Conservation (phyloP, 2,329 filamentous ascomycete genomes). For the Verticillium dahliae region DNA sequence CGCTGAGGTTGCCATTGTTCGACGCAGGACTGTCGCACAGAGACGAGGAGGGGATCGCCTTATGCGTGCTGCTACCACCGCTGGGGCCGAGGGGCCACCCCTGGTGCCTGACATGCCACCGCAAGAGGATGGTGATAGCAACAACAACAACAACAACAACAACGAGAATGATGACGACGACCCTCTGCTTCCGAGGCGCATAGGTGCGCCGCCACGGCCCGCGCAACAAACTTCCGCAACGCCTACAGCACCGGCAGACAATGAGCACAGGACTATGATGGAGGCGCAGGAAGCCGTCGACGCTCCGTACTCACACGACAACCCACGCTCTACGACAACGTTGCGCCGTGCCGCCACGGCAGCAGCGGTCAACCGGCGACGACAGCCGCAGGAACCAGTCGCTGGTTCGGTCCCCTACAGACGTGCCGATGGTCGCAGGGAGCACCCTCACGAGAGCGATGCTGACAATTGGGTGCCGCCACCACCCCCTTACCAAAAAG, state of each 20-base stretch:
- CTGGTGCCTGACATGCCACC: conserved; percentile 13
- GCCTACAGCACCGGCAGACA: conserved; percentile 18
- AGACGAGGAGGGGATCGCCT: conserved; percentile 40
- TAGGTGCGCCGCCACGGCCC: conserved; percentile 26
- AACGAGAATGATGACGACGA: conserved; percentile 35
- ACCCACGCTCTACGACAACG: conserved; percentile 63
- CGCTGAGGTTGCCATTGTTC: conserved; percentile 71
- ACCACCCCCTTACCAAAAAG: conserved; percentile 70
- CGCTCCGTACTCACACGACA: conserved; percentile 65
- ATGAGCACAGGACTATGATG: conserved; percentile 39
- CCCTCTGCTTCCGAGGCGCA: conserved; percentile 44
- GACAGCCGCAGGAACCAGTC: conserved; percentile 52
- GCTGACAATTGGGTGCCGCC: conserved; percentile 86
- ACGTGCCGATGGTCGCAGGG: conserved; percentile 61
- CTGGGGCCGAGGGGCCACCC: conserved; percentile 13
- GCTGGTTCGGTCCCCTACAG: conserved; percentile 54
- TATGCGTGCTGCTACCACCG: conserved; percentile 41
- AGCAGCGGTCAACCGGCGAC: conserved; percentile 65
- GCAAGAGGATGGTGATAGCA: conserved; percentile 24
- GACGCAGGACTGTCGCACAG: conserved; percentile 65
- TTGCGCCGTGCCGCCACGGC: conserved; percentile 68
- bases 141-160: conserved; percentile 25
- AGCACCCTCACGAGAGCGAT: conserved; percentile 79
- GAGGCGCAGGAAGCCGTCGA: conserved; percentile 59
- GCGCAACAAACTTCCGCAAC: background rate